These are phyloP conservation scores for Royoungia palumana DNA, from an alignment of 768 basidiomycete species.

Conservation along the genomic window DNA sequence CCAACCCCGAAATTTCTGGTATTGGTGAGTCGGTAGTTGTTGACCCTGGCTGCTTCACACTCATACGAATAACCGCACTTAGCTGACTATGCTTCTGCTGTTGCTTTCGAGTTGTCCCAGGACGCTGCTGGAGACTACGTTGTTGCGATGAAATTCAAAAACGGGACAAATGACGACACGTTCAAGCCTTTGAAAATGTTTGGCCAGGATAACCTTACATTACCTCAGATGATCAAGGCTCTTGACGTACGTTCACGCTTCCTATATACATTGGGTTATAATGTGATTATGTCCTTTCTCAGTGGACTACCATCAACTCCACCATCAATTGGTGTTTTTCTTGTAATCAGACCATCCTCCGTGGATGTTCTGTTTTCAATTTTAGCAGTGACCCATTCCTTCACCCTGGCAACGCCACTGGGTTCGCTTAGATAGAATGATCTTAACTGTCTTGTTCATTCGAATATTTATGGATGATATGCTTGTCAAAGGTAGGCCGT, in stretches of 20 bases:
- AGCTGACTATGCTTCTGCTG: slow-evolving; percentile 72
- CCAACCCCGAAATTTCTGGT: slow-evolving; percentile 57
- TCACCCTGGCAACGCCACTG: slow-evolving; percentile 30
- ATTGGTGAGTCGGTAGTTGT: slow-evolving; percentile 49
- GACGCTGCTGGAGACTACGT: slow-evolving; percentile 64
- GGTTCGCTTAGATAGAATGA: background rate
- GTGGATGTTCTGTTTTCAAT: slow-evolving; percentile 32
- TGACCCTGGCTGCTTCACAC: background rate
- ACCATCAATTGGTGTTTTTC: slow-evolving; percentile 34
- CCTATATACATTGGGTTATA: background rate
- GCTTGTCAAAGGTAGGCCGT: too few species aligned
- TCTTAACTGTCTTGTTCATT: too few species aligned
- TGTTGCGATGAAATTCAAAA: slow-evolving; percentile 80
- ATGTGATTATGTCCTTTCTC: background rate
- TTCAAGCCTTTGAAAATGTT: slow-evolving; percentile 70
- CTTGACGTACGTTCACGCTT: slow-evolving; percentile 15
- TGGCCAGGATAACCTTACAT: slow-evolving; percentile 34
- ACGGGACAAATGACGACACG: slow-evolving; percentile 55
- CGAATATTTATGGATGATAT: too few species aligned
- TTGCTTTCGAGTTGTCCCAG: slow-evolving; percentile 67
- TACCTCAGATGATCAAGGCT: slow-evolving; percentile 15
- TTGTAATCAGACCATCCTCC: slow-evolving; percentile 32
- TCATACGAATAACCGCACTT: background rate
- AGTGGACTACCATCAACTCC: slow-evolving; percentile 29
- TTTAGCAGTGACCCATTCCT: slow-evolving; percentile 29